Evolutionary conservation across 805 yeast species (phyloP), one percentile per base, ranked within the genome.

Genomic region (Schizosaccharomyces osmophilus): DNA sequence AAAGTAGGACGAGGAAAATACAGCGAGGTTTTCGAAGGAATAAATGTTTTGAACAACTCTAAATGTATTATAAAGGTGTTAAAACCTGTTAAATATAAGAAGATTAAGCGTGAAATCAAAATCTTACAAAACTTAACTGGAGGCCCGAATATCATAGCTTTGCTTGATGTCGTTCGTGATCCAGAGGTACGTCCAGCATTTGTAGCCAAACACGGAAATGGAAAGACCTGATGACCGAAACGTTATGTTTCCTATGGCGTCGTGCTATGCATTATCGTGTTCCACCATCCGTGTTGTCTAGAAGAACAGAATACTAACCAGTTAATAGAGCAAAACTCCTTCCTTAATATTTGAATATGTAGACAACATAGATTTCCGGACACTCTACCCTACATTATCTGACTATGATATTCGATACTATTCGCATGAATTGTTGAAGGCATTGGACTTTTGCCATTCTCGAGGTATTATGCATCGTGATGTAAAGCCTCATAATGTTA

Each of bases 381-480:
- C 81, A 5, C 75, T 89, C 63, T 89, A 88, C 72, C 84, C 95
- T 32, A 82, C 82, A 66, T 82, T 89, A 67, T 77, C 85, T 19
- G 83, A 82, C 65, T 68, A 74, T 60, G 96, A 89, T 68, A 81
- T 88, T 64, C 84, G 87, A 66, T 87, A 77, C 74, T 88, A 89
- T 71, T 84, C 88, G 78, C 81, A 79, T 64, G 87, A 87, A 71
- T 75, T 88, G 62, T 76, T 89, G 64, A 82, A 71, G 65, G 96
- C 96, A 13, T 76, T 89, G 66, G 95, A 89, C 69, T 89, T 80
- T 70, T 82, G 89, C 48, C 97, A 89, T 72, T 85, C 95, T 13
- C 85, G 85, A 87, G 97, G 97, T 26, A 87, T 89, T 64, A 88
- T 89, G 82, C 97, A 89, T 69, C 78, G 97, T 70, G 97, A 89